Evolutionary conservation across 176 grass and related monocot genomes (phyloP), one percentile per base, ranked within the genome.

Genomic region (Thinopyrum elongatum): DNA sequence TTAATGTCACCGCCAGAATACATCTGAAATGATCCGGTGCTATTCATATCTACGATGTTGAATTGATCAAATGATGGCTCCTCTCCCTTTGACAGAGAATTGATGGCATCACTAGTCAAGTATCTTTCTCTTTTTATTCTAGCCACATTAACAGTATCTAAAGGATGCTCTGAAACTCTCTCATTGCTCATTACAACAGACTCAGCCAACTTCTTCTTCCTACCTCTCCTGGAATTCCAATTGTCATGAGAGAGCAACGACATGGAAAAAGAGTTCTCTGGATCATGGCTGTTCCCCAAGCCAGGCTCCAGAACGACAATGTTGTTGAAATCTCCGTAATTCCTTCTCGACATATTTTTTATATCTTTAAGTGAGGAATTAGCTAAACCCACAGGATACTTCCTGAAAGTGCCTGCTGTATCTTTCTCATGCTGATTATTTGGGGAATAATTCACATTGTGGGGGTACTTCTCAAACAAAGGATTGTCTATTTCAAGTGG

Each of bases 401-500:
- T 86, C 57, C 36, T 46, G 79, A 75, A 88, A 79, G 26, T 64
- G 64, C 55, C 33, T 67, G 35, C 21, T 36, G 27, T 4, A 85
- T 70, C 77, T 63, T 90, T 90, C 25, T 51, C 61, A 61, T 81
- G 41, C 17, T 49, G 64, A 84, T 82, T 70, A 28, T 83, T 64
- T 68, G 72, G 6, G 68, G 75, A 82, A 75, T 64, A 93, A 62
- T 82, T 93, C 27, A 67, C 75, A 76, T 89, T 86, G 6, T 62
- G 84, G 34, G 89, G 89, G 67, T 72, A 74, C 42, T 89, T 95
- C 31, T 88, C 91, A 70, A 93, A 93, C 57, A 90, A 89, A 78
- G 91, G 87, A 83, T 93, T 93, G 46, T 88, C 86, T 91, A 90
- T 86, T 85, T 89, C 85, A 49, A 85, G 61, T 30, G 79, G 82